Evolutionary conservation across 305 asterid genomes (phyloP).

Genomic region (Petunia hybrid): DNA sequence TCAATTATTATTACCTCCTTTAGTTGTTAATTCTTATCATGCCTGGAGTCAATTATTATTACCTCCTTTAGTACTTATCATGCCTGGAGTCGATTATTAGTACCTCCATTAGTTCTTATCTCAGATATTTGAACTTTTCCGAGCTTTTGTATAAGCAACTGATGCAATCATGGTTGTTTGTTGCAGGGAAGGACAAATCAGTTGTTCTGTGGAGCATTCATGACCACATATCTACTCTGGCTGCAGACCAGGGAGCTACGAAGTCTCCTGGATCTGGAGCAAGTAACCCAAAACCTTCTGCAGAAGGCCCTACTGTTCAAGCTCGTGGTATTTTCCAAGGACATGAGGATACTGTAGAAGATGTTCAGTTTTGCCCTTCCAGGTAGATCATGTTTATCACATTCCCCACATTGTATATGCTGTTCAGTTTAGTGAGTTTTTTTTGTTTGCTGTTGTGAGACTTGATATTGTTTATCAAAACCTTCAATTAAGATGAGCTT

Average conservation of each 20-base stretch:
- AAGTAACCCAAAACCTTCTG: slow-evolving; percentile 36
- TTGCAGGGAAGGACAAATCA: slow-evolving; percentile 60
- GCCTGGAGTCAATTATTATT: too few relatives aligned
- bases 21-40: neutral
- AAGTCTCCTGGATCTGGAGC: slow-evolving; percentile 55
- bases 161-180: slow-evolving; percentile 29
- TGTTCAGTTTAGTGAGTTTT: neutral
- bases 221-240: slow-evolving; percentile 58
- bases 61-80: neutral
- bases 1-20: slow-evolving; percentile 25
- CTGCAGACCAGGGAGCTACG: slow-evolving; percentile 47
- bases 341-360: slow-evolving; percentile 66
- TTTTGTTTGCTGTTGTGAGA: slow-evolving; percentile 23
- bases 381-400: slow-evolving; percentile 42
- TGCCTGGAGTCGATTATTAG: too few relatives aligned
- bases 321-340: slow-evolving; percentile 59
- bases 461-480: slow-evolving; percentile 26
- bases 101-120: neutral
- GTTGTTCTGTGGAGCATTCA: slow-evolving; percentile 66
- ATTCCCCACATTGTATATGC: neutral
- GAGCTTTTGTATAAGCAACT: neutral
- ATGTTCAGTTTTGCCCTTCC: slow-evolving; percentile 67
- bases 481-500: neutral
- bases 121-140: slow-evolving; percentile 12
- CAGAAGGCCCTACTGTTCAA: slow-evolving; percentile 48